Conservation (phyloP, 2,329 filamentous ascomycete genomes). For the Thyridium curvatum region DNA sequence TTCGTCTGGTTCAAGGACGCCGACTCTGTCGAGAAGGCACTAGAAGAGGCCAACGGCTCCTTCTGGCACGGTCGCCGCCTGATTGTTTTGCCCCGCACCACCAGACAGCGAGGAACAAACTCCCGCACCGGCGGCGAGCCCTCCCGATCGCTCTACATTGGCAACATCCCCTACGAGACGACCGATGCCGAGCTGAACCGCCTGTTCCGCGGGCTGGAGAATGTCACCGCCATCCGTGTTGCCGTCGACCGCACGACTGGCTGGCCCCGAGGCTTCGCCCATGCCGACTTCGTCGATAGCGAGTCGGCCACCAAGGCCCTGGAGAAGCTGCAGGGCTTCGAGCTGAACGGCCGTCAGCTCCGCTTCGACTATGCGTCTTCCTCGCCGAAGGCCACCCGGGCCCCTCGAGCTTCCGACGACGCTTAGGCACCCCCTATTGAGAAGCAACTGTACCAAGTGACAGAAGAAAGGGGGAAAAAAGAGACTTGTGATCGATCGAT, state of each 20-base stretch:
- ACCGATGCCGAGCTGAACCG: conserved; percentile 76
- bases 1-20: conserved; percentile 21
- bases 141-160: conserved; percentile 58
- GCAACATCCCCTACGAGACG: conserved; percentile 82
- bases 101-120: not conserved
- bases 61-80: conserved; percentile 32
- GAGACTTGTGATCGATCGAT: too few relatives aligned
- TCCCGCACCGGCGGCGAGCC: conserved; percentile 8
- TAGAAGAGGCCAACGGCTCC: conserved; percentile 20
- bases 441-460: too few relatives aligned
- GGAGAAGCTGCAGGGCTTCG: conserved; percentile 46
- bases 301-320: conserved; percentile 57
- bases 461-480: too few relatives aligned
- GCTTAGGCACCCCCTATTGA: too few relatives aligned
- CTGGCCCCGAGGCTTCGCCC: conserved; percentile 76
- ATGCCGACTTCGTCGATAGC: conserved; percentile 70
- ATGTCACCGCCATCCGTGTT: conserved; percentile 71
- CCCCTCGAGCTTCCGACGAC: too few relatives aligned
- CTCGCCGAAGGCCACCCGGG: too few relatives aligned
- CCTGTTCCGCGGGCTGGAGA: conserved; percentile 64
- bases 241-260: conserved; percentile 77
- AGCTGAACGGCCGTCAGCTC: conserved; percentile 60
- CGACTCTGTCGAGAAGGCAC: conserved; percentile 16
- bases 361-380: conserved; percentile 64
- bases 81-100: conserved; percentile 13